phyloP scores from a whole-genome alignment of 2,329 filamentous ascomycete genomes.

The Hypoxylon sp. region DNA sequence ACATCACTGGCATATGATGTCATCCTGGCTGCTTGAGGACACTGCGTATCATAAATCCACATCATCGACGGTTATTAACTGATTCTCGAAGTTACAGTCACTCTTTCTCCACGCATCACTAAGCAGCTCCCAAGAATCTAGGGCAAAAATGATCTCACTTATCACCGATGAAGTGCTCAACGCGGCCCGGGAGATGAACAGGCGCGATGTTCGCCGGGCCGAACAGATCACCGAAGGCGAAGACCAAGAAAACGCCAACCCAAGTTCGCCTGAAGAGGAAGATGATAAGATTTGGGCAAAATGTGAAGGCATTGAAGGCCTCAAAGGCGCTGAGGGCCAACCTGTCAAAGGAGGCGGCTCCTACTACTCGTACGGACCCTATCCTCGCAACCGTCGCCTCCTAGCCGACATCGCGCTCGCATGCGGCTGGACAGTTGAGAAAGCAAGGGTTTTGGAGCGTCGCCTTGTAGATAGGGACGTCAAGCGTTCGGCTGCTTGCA shows the following conservation, averaged over 20 bases:
- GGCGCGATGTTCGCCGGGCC: slow-evolving; percentile 23
- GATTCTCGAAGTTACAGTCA: background rate
- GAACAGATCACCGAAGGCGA: background rate
- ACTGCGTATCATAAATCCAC: background rate
- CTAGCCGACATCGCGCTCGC: slow-evolving; percentile 34
- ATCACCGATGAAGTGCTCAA: slow-evolving; percentile 31
- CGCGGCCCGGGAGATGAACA: slow-evolving; percentile 34
- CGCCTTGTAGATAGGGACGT: slow-evolving; percentile 12
- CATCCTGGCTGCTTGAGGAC: background rate
- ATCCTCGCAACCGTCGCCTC: slow-evolving; percentile 34
- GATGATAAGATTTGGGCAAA: slow-evolving; percentile 33
- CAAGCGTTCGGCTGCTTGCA: background rate
- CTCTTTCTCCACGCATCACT: background rate
- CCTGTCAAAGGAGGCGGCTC: slow-evolving; percentile 26
- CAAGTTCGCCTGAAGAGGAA: background rate
- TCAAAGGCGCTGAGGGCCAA: slow-evolving; percentile 16
- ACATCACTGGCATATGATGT: background rate
- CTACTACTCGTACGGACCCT: slow-evolving; percentile 27
- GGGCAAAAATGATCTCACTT: slow-evolving; percentile 20
- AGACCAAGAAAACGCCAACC: background rate
- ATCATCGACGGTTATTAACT: background rate
- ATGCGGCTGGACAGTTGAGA: slow-evolving; percentile 30
- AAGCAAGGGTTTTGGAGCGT: slow-evolving; percentile 22
- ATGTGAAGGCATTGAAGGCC: slow-evolving; percentile 22
- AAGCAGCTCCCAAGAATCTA: background rate